Percentiles rank a stretch among this genome's conserved stretches.
Conservation (phyloP, 169 alveolate species). For the Theileria orientalis region DNA sequence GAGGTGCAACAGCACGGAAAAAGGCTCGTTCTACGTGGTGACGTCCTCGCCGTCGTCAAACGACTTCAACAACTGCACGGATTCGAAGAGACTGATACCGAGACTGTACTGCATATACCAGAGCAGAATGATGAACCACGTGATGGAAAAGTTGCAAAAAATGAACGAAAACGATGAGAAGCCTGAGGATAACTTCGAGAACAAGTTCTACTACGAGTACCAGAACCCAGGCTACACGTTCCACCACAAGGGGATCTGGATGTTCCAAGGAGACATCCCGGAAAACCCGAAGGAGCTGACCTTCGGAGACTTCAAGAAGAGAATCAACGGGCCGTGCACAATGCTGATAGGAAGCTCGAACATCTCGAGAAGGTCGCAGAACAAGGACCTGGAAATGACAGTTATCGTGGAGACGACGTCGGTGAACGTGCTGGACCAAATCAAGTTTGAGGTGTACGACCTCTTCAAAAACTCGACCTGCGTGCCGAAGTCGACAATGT, state of each 20-base stretch:
- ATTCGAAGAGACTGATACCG: conserved; percentile 44
- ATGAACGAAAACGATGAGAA: neutral
- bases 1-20: conserved; percentile 17
- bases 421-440: conserved; percentile 47
- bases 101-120: conserved; percentile 22
- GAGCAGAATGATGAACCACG: conserved; percentile 3
- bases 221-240: conserved; percentile 63
- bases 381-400: conserved; percentile 73
- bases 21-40: conserved; percentile 47
- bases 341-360: conserved; percentile 78
- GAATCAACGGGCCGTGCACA: conserved; percentile 63
- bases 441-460: conserved; percentile 65
- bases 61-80: conserved; percentile 64
- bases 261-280: conserved; percentile 52
- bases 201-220: conserved; percentile 35
- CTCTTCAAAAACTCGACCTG: conserved; percentile 61
- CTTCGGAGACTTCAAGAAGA: conserved; percentile 32
- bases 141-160: conserved; percentile 21
- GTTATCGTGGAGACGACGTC: conserved; percentile 73
- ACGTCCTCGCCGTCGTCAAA: conserved; percentile 78
- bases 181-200: neutral
- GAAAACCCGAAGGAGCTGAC: conserved; percentile 28
- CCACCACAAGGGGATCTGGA: conserved; percentile 71
- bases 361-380: conserved; percentile 69
- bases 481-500: conserved; percentile 50